phyloP scores from a whole-genome alignment of 345 rosid species.

The Fremontodendron californicum region DNA sequence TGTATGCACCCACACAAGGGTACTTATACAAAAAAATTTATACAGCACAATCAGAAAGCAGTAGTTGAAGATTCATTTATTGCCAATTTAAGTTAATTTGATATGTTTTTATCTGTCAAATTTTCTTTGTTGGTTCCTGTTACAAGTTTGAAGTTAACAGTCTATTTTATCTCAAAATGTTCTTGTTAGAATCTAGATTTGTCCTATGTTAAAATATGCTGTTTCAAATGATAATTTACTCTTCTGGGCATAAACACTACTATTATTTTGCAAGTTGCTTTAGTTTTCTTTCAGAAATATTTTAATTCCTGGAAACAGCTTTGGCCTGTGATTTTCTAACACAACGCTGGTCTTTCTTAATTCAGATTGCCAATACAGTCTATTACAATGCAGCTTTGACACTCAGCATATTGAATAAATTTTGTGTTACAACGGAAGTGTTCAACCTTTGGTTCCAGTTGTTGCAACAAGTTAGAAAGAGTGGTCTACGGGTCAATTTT shows the following conservation, averaged over 20 bases:
- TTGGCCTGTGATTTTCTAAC: background rate
- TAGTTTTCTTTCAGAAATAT: background rate
- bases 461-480: slow-evolving; percentile 86
- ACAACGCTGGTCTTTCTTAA: background rate
- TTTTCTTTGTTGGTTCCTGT: background rate
- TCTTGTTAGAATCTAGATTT: background rate
- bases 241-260: background rate
- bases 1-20: background rate
- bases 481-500: slow-evolving; percentile 73
- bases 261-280: background rate
- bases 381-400: slow-evolving; percentile 84
- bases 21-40: background rate
- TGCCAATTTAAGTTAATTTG: background rate
- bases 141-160: background rate
- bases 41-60: background rate
- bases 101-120: background rate
- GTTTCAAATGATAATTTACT: background rate
- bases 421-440: slow-evolving; percentile 69
- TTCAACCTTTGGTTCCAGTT: slow-evolving; percentile 94
- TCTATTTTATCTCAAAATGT: background rate
- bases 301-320: background rate
- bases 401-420: slow-evolving; percentile 67
- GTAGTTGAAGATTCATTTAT: background rate
- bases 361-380: slow-evolving; percentile 88
- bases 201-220: background rate